Conservation (phyloP, 768 basidiomycete species). For the Pleurotus citrinopileatus region DNA sequence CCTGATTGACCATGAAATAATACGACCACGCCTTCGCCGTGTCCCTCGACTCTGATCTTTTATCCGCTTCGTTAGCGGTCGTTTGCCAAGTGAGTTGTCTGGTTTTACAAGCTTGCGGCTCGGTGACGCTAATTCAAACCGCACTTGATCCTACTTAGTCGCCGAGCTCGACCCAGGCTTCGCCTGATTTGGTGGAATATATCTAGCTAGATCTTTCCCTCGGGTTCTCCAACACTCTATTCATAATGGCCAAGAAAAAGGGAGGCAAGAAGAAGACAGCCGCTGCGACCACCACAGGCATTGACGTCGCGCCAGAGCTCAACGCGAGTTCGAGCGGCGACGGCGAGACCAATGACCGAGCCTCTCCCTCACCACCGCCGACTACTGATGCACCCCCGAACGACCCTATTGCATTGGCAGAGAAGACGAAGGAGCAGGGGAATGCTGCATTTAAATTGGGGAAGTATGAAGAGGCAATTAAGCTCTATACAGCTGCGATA, state of each 20-base stretch:
- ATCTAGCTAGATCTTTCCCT: too few species aligned
- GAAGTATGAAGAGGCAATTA: conserved; percentile 66
- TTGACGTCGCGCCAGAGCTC: background rate
- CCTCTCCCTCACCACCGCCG: conserved; percentile 13
- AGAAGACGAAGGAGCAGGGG: conserved; percentile 70
- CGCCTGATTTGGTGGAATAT: too few species aligned
- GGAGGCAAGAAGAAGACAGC: conserved; percentile 17
- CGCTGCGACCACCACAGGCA: background rate
- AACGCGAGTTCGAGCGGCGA: conserved; percentile 1
- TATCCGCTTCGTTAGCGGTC: background rate
- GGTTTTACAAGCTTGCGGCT: too few species aligned
- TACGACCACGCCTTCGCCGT: too few species aligned
- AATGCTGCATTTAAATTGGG: conserved; percentile 72
- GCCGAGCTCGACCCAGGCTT: too few species aligned
- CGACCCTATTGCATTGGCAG: conserved; percentile 47
- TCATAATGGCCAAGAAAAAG: conserved; percentile 19
- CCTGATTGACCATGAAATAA: too few species aligned
- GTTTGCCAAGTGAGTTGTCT: background rate
- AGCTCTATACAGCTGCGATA: conserved; percentile 74
- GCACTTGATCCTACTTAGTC: too few species aligned
- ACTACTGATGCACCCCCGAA: conserved; percentile 14
- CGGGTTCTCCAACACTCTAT: conserved; percentile 39
- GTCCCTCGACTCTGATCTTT: too few species aligned
- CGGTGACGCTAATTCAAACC: too few species aligned
- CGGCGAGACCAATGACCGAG: background rate